Conservation (phyloP, 148 eudicot species). For the Spergularia bocconei region DNA sequence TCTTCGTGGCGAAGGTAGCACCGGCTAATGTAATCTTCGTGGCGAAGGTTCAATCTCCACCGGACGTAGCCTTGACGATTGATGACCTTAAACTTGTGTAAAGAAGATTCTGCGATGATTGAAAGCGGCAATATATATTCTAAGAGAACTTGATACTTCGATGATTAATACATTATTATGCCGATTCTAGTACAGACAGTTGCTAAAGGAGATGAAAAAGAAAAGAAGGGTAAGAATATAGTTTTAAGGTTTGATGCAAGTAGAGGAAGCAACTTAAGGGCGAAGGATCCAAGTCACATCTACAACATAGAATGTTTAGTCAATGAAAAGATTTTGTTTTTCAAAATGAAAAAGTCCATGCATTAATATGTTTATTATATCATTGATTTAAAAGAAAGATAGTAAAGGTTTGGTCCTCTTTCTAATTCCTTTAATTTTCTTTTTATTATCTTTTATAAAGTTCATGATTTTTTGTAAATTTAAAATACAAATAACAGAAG, state of each 20-base stretch:
- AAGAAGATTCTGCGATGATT: slow-evolving; percentile 15
- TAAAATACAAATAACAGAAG: too few relatives aligned
- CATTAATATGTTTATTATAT: not conserved
- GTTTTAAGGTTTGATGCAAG: slow-evolving; percentile 13
- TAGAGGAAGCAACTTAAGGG: slow-evolving; percentile 21
- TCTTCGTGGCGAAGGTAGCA: too few relatives aligned
- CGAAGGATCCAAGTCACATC: slow-evolving; percentile 19
- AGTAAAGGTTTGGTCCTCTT: slow-evolving; percentile 16
- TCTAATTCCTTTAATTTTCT: slow-evolving; percentile 5
- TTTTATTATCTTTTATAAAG: slow-evolving; percentile 23
- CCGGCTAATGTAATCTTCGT: too few relatives aligned
- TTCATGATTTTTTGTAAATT: too few relatives aligned
- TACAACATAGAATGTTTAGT: not conserved
- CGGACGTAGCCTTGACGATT: too few relatives aligned
- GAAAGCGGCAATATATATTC: slow-evolving; percentile 14
- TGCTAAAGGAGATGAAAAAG: not conserved
- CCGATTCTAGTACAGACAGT: slow-evolving; percentile 4
- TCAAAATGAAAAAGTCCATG: not conserved
- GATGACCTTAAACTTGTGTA: not conserved
- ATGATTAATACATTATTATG: slow-evolving; percentile 1
- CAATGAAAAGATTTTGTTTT: slow-evolving; percentile 7
- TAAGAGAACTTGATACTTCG: slow-evolving; percentile 22
- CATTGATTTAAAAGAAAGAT: not conserved
- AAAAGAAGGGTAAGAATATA: slow-evolving; percentile 14
- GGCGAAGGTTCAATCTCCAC: too few relatives aligned